Percentiles rank a stretch among this genome's conserved stretches.
phyloP scores from a whole-genome alignment of 2,329 filamentous ascomycete genomes.

The Albifimbria verrucaria region DNA sequence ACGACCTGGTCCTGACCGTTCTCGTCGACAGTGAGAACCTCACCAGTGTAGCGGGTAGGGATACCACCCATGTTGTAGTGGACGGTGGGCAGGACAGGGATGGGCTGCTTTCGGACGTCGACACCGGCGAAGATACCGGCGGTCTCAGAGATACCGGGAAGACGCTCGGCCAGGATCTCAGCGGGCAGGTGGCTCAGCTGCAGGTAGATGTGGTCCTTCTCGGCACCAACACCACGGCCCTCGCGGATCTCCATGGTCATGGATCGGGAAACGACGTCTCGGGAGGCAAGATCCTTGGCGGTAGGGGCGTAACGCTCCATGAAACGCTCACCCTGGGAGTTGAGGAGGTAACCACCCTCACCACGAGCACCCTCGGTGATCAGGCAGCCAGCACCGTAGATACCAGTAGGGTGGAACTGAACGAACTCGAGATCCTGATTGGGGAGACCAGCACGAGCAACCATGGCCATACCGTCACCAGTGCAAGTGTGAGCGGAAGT shows the following conservation, averaged over 20 bases:
- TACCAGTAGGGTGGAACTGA: slow-evolving; percentile 98
- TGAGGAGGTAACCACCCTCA: slow-evolving; percentile 96
- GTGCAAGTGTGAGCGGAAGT: slow-evolving; percentile 98
- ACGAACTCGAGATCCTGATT: slow-evolving; percentile 99
- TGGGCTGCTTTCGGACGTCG: slow-evolving; percentile 94
- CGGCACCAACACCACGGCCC: slow-evolving; percentile 91
- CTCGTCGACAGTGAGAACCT: slow-evolving; percentile 87
- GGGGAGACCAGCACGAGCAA: slow-evolving; percentile 92
- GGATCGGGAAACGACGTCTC: slow-evolving; percentile 93
- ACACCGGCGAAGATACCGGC: slow-evolving; percentile 96
- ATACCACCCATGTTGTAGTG: slow-evolving; percentile 99
- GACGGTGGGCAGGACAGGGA: slow-evolving; percentile 92
- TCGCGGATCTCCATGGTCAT: slow-evolving; percentile 99
- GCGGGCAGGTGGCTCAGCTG: slow-evolving; percentile 93
- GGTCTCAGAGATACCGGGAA: slow-evolving; percentile 97
- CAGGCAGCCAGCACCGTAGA: slow-evolving; percentile 96
- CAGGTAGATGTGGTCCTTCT: slow-evolving; percentile 98
- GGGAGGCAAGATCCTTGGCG: slow-evolving; percentile 93
- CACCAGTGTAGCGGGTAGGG: slow-evolving; percentile 93
- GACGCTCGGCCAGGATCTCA: slow-evolving; percentile 90
- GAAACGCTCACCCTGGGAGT: slow-evolving; percentile 97
- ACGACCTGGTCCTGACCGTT: slow-evolving; percentile 89
- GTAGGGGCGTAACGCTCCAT: slow-evolving; percentile 99
- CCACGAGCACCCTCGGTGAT: slow-evolving; percentile 98
- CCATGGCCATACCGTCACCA: slow-evolving; percentile 99